Evolutionary conservation across 768 basidiomycete species (phyloP).

Genomic region (Rubroboletus pulcherrimus): DNA sequence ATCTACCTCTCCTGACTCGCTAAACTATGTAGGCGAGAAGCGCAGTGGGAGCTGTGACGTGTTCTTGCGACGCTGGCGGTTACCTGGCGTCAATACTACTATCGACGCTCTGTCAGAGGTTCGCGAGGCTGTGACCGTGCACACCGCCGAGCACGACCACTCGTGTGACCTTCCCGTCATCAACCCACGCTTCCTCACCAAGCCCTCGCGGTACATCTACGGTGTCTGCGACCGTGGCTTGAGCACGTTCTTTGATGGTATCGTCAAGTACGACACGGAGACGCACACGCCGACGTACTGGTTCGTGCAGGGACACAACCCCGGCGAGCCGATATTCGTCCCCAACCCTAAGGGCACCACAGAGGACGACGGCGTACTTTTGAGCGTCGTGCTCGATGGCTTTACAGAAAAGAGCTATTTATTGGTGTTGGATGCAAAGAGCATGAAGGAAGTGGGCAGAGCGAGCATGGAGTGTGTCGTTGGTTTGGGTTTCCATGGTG

Average conservation of each 20-base stretch:
- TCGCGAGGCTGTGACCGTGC: constrained; percentile 17
- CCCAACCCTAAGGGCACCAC: constrained; percentile 23
- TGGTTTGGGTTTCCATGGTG: constrained; percentile 38
- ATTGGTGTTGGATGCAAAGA: constrained; percentile 35
- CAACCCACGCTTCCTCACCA: constrained; percentile 30
- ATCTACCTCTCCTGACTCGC: constrained; percentile 21
- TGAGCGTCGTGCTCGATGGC: constrained; percentile 37
- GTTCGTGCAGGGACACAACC: constrained; percentile 28
- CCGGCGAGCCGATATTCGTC: constrained; percentile 38
- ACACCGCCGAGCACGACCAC: constrained; percentile 24
- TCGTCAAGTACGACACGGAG: constrained; percentile 36
- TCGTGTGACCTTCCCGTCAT: constrained; percentile 37
- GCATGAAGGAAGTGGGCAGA: constrained; percentile 35
- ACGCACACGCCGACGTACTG: constrained; percentile 24
- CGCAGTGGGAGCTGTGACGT: constrained; percentile 12
- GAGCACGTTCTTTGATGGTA: constrained; percentile 33
- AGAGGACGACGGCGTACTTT: constrained; percentile 37
- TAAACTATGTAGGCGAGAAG: constrained; percentile 25
- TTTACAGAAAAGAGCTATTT: constrained; percentile 30
- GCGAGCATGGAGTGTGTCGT: constrained; percentile 33
- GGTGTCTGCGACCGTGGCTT: constrained; percentile 25
- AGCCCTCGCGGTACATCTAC: constrained; percentile 33
- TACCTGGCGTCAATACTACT: constrained; percentile 24
- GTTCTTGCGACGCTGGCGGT: constrained; percentile 31
- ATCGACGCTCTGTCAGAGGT: constrained; percentile 11